Evolutionary conservation across 331 rosid species (phyloP).

Genomic region (Pyracantha coccinea): DNA sequence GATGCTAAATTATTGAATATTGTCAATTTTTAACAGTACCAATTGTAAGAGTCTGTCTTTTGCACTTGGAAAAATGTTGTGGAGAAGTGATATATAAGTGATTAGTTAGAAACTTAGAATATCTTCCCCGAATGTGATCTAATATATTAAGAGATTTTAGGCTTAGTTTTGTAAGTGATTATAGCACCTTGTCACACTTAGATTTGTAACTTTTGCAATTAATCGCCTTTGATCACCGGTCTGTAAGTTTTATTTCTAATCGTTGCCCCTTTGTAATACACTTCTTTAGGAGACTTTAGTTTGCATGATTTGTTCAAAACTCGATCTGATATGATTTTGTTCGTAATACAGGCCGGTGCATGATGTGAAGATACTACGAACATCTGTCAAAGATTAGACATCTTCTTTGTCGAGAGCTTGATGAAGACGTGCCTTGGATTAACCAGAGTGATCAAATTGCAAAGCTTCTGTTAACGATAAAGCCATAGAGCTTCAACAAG

Average conservation of each 20-base stretch:
- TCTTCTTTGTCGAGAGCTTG: no score
- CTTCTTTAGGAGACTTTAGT: neutral
- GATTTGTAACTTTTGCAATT: no score
- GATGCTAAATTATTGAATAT: neutral
- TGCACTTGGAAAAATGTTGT: neutral
- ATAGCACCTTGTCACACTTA: neutral
- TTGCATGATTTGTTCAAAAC: neutral
- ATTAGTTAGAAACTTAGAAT: neutral
- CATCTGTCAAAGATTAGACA: constrained; percentile 68
- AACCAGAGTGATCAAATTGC: neutral
- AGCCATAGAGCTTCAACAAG: neutral
- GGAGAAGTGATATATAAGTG: neutral
- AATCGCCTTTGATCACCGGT: no score
- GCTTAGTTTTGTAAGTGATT: neutral
- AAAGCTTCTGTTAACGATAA: neutral
- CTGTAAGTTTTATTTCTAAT: no score
- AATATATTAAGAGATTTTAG: neutral
- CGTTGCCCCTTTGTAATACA: neutral
- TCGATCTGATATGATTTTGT: neutral
- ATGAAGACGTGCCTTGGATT: no score
- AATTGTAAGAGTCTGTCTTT: neutral
- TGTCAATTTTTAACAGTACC: neutral
- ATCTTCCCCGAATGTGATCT: neutral
- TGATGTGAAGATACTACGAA: constrained; percentile 85
- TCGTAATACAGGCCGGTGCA: constrained; percentile 70